Percentiles rank a stretch among this genome's conserved stretches.
Conservation (phyloP, 148 eudicot species). For the Amaranthus hypochondriacus region DNA sequence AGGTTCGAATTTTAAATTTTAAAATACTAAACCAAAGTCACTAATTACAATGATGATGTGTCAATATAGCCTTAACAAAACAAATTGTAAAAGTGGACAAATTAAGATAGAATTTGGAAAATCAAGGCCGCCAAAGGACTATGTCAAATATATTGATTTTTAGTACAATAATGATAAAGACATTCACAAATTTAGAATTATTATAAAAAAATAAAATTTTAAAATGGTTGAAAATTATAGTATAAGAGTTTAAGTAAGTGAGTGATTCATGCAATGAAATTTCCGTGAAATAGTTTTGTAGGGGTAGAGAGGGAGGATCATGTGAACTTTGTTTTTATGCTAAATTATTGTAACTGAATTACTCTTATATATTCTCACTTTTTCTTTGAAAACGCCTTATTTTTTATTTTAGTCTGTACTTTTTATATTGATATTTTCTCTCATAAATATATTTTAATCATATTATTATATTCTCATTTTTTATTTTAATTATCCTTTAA, state of each 20-base stretch:
- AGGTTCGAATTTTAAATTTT: background rate
- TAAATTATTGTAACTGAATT: background rate
- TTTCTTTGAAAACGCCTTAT: too few species aligned
- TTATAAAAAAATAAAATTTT: background rate
- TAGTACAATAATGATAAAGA: constrained; percentile 16
- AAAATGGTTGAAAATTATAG: background rate
- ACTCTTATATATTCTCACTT: background rate
- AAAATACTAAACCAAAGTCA: background rate
- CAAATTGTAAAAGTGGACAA: background rate
- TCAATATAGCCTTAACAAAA: background rate
- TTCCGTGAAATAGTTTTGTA: constrained; percentile 21
- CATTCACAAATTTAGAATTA: constrained; percentile 2
- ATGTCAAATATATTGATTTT: constrained; percentile 21
- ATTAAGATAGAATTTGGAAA: constrained; percentile 1
- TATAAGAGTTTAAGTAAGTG: background rate
- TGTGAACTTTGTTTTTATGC: constrained; percentile 21
- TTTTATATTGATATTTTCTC: too few species aligned
- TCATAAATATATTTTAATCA: too few species aligned
- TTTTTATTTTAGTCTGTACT: too few species aligned
- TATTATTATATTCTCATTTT: too few species aligned
- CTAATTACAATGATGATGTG: background rate
- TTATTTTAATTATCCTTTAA: too few species aligned
- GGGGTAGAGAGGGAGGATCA: constrained; percentile 3
- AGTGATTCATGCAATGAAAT: constrained; percentile 21
- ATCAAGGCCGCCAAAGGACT: constrained; percentile 24